These are phyloP conservation scores for Penicillium paneum DNA, from an alignment of 2,329 filamentous ascomycete species.

Conservation along the genomic window DNA sequence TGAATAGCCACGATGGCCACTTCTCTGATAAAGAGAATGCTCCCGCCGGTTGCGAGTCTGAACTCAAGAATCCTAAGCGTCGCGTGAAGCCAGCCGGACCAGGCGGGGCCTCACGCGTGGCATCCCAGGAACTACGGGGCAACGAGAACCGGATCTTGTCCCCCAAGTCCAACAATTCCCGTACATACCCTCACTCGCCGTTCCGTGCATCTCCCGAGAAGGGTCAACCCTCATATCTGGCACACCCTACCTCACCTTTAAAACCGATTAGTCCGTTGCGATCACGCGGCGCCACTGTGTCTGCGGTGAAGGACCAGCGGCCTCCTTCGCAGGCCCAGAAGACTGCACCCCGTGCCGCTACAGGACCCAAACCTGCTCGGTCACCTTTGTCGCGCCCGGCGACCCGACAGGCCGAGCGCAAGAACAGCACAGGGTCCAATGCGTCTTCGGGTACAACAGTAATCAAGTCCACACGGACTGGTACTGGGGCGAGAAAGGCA, in stretches of 20 bases:
- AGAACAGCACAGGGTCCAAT: conserved; percentile 38
- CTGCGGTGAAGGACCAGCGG: conserved; percentile 27
- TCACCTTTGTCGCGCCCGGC: conserved; percentile 36
- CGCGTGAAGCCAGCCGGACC: conserved; percentile 45
- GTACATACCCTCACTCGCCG: conserved; percentile 60
- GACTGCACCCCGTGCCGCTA: conserved; percentile 31
- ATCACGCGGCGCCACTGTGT: conserved; percentile 25
- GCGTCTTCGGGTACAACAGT: conserved; percentile 41
- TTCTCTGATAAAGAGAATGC: conserved; percentile 75
- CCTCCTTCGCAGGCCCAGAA: conserved; percentile 30
- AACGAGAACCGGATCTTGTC: conserved; percentile 66
- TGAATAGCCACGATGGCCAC: conserved; percentile 59
- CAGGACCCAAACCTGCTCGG: conserved; percentile 27
- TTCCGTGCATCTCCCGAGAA: conserved; percentile 45
- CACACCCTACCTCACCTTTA: conserved; percentile 60
- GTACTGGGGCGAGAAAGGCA: conserved; percentile 30
- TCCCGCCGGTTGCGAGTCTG: conserved; percentile 32
- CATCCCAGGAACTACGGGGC: conserved; percentile 44
- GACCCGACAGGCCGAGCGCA: conserved; percentile 41
- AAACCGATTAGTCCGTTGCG: conserved; percentile 51
- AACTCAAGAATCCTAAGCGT: conserved; percentile 69
- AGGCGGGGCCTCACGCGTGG: conserved; percentile 39
- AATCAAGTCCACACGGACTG: conserved; percentile 30
- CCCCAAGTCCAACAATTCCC: conserved; percentile 77
- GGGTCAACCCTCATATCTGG: conserved; percentile 52